A percentile compares a stretch with the other conserved stretches of the same genome.
Evolutionary conservation across 169 alveolate genomes (phyloP).

Genomic region (Cryptosporidium meleagridis): DNA sequence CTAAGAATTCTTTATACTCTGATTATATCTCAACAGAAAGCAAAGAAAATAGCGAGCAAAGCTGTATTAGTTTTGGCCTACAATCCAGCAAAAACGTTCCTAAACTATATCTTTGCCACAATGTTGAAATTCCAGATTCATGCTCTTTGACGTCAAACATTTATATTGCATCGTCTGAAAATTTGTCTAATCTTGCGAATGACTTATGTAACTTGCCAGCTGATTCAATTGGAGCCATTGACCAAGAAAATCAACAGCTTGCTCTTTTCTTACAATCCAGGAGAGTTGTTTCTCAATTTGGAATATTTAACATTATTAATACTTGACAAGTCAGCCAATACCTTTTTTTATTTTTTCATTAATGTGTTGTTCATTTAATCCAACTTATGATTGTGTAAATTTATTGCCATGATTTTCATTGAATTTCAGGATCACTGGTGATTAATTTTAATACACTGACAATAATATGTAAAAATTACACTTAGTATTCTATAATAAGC

Average conservation of each 20-base stretch:
- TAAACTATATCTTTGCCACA: slow-evolving; percentile 8
- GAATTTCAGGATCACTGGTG: background rate
- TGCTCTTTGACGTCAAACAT: slow-evolving; percentile 33
- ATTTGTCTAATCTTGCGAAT: slow-evolving; percentile 43
- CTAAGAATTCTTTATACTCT: background rate
- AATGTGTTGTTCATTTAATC: background rate
- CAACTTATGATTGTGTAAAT: background rate
- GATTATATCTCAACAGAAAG: background rate
- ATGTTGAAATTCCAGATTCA: slow-evolving; percentile 3
- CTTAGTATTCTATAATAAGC: background rate
- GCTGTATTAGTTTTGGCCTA: background rate
- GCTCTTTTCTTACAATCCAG: slow-evolving; percentile 55
- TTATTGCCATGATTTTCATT: background rate
- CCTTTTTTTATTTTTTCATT: background rate
- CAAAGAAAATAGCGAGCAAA: slow-evolving; percentile 28
- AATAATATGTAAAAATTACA: background rate
- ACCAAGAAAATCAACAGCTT: slow-evolving; percentile 63
- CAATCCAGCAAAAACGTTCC: slow-evolving; percentile 9
- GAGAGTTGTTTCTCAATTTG: slow-evolving; percentile 66
- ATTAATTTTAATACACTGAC: background rate
- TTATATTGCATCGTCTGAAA: slow-evolving; percentile 62
- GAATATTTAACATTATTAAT: slow-evolving; percentile 42
- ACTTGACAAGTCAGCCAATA: background rate
- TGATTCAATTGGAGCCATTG: slow-evolving; percentile 76
- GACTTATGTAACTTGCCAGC: slow-evolving; percentile 49